These are phyloP conservation scores for Cystobasidium pallidum DNA, from an alignment of 1,284 basidiomycete genomes.

Conservation along the genomic window DNA sequence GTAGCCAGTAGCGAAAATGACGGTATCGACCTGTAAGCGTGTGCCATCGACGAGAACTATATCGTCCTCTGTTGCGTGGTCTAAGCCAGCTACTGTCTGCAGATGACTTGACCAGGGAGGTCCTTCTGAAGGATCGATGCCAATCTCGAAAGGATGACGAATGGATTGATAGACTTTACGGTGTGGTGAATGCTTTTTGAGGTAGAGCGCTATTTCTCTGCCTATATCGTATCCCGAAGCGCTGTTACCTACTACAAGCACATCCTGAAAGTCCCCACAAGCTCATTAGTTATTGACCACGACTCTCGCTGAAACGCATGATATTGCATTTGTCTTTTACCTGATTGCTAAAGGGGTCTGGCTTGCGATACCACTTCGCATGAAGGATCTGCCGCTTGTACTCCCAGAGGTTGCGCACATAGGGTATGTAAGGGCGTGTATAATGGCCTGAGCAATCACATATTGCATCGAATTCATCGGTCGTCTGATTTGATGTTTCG, in stretches of 20 bases:
- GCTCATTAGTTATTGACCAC: no score
- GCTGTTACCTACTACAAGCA: constrained; percentile 62
- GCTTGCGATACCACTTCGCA: constrained; percentile 59
- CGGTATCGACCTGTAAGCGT: constrained; percentile 54
- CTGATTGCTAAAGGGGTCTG: constrained; percentile 52
- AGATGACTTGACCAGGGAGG: constrained; percentile 55
- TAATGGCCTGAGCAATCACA: constrained; percentile 61
- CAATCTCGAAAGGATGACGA: constrained; percentile 46
- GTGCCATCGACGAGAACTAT: constrained; percentile 54
- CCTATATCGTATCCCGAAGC: constrained; percentile 62
- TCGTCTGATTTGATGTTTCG: neutral
- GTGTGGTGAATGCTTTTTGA: constrained; percentile 45
- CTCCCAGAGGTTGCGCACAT: constrained; percentile 56
- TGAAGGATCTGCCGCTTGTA: constrained; percentile 59
- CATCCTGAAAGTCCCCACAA: constrained; percentile 50
- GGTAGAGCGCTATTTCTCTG: constrained; percentile 58
- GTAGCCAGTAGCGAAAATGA: constrained; percentile 61
- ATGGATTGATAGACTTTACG: constrained; percentile 56
- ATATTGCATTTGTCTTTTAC: constrained; percentile 18
- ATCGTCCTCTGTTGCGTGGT: constrained; percentile 50
- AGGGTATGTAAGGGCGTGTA: constrained; percentile 59
- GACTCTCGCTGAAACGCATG: no score
- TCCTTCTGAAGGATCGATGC: constrained; percentile 49
- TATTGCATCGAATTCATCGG: constrained; percentile 55
- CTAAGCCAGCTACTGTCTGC: constrained; percentile 54